Evolutionary conservation across 2,329 filamentous ascomycete species (phyloP).

Genomic region (Atkinsonella hypoxylon): DNA sequence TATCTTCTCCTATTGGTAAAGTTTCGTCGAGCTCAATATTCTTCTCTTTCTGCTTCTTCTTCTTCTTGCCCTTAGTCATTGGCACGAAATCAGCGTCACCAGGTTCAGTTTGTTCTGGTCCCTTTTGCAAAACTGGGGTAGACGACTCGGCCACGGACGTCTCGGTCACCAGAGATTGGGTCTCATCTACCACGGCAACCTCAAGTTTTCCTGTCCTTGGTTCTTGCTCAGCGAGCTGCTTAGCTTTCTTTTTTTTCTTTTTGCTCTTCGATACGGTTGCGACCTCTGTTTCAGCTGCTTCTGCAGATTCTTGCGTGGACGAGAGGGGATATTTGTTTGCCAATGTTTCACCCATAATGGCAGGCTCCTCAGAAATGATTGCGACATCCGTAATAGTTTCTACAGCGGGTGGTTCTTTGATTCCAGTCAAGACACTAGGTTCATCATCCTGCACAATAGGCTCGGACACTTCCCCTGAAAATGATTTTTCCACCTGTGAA

Average conservation of each 20-base stretch:
- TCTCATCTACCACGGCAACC: not conserved
- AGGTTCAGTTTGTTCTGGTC: not conserved
- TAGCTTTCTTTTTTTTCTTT: conserved; percentile 17
- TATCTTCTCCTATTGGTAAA: not conserved
- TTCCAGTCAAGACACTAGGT: not conserved
- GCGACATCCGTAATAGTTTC: not conserved
- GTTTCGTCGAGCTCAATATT: not conserved
- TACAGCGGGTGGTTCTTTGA: not conserved
- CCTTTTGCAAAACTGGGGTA: not conserved
- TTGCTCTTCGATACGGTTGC: conserved; percentile 9
- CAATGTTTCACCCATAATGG: not conserved
- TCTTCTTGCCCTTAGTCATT: not conserved
- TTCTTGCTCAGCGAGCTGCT: conserved; percentile 5
- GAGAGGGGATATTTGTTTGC: not conserved
- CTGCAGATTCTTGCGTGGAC: not conserved
- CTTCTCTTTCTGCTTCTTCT: conserved; percentile 1
- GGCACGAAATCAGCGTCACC: not conserved
- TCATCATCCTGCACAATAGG: not conserved
- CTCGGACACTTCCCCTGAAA: not conserved
- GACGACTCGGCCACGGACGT: not conserved
- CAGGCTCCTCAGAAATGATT: not conserved
- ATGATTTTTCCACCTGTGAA: not conserved
- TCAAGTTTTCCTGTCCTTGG: conserved; percentile 4
- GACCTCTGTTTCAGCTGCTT: not conserved
- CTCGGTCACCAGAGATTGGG: not conserved